Conservation (phyloP, 2,329 filamentous ascomycete genomes). For the Aspergillus persii region DNA sequence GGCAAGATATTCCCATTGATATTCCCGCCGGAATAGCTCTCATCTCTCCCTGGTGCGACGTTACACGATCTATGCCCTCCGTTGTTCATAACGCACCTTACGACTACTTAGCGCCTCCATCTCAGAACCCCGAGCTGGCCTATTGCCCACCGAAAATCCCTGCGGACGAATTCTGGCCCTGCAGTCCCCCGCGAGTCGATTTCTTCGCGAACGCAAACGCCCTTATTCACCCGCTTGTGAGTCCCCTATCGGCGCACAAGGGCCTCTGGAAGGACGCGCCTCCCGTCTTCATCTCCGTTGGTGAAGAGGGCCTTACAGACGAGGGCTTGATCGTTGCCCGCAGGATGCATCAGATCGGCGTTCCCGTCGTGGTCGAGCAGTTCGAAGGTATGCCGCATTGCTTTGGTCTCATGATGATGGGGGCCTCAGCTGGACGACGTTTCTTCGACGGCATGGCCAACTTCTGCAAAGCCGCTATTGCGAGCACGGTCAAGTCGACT, state of each 20-base stretch:
- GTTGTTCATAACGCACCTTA: conserved; percentile 35
- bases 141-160: conserved; percentile 29
- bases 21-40: conserved; percentile 41
- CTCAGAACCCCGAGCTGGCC: conserved; percentile 19
- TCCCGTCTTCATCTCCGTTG: conserved; percentile 41
- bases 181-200: conserved; percentile 42
- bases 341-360: conserved; percentile 38
- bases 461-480: conserved; percentile 48
- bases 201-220: conserved; percentile 40
- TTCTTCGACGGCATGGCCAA: conserved; percentile 57
- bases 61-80: conserved; percentile 44
- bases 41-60: conserved; percentile 44
- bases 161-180: conserved; percentile 41
- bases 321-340: conserved; percentile 41
- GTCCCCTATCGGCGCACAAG: conserved; percentile 35
- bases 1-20: conserved; percentile 38
- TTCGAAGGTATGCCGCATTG: conserved; percentile 50
- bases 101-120: conserved; percentile 40
- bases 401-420: conserved; percentile 57
- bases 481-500: conserved; percentile 25
- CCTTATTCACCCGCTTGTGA: conserved; percentile 41
- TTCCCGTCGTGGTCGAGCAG: conserved; percentile 37
- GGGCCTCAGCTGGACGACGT: conserved; percentile 45
- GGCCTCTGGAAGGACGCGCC: conserved; percentile 43
- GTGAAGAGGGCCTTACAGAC: conserved; percentile 44